Conservation (phyloP, 2,329 filamentous ascomycete species). For the Claviceps fusiformis region DNA sequence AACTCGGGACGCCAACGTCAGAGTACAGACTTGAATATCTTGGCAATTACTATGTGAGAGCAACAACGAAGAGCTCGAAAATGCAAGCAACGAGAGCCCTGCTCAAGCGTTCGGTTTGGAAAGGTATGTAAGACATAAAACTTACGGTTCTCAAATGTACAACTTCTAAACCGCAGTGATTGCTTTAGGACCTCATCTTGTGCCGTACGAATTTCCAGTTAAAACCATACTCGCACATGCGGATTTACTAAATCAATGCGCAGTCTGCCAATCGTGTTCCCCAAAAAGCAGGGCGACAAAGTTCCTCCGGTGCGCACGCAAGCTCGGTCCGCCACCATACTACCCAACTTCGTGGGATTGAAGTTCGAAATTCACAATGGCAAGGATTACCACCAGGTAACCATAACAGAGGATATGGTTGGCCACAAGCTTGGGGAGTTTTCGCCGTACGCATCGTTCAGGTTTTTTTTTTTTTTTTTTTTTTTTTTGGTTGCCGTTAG, state of each 20-base stretch:
- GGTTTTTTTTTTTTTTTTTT: no score
- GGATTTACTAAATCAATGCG: constrained; percentile 5
- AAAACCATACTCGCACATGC: background rate
- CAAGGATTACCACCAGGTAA: constrained; percentile 70
- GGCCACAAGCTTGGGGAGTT: constrained; percentile 93
- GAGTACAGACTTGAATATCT: no score
- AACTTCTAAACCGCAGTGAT: background rate
- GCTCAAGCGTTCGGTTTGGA: constrained; percentile 72
- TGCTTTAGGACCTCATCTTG: constrained; percentile 34
- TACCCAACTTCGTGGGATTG: constrained; percentile 83
- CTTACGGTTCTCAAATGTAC: background rate
- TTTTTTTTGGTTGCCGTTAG: background rate
- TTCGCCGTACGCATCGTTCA: constrained; percentile 55
- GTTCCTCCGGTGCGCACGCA: constrained; percentile 69
- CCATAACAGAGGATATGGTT: constrained; percentile 90
- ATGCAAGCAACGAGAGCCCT: constrained; percentile 60
- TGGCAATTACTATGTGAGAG: background rate
- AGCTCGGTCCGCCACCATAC: constrained; percentile 75
- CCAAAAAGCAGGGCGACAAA: constrained; percentile 44
- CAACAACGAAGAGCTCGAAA: constrained; percentile 9
- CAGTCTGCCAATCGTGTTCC: constrained; percentile 51
- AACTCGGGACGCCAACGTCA: background rate
- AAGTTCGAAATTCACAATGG: constrained; percentile 88
- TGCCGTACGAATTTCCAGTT: constrained; percentile 29
- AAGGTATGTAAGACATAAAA: constrained; percentile 41